Conservation (phyloP, 2,329 filamentous ascomycete species). For the Sarocladium strictum region DNA sequence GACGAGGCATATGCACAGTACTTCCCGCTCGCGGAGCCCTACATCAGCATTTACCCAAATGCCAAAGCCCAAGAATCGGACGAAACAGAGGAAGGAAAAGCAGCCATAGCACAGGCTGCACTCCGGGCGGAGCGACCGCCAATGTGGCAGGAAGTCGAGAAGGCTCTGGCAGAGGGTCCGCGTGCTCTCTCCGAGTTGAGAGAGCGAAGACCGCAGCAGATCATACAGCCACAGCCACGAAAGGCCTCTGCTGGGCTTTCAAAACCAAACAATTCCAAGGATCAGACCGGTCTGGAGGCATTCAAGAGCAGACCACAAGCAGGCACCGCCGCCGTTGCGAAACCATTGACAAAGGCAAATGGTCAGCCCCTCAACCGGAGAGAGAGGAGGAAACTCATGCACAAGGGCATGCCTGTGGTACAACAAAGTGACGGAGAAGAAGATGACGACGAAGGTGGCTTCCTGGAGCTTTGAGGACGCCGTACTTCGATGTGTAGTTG, state of each 20-base stretch:
- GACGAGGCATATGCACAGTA: conserved; percentile 71
- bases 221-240: background rate
- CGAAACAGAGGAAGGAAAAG: conserved; percentile 27
- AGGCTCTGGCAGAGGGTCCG: conserved; percentile 52
- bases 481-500: background rate
- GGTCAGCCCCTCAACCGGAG: conserved; percentile 27
- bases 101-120: conserved; percentile 35
- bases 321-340: conserved; percentile 8
- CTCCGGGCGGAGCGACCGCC: conserved; percentile 44
- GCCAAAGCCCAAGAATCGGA: conserved; percentile 27
- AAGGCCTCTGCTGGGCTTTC: conserved; percentile 1
- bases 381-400: conserved; percentile 29
- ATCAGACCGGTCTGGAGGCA: conserved; percentile 15
- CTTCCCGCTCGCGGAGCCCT: conserved; percentile 64
- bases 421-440: conserved; percentile 33
- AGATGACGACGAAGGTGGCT: conserved; percentile 49
- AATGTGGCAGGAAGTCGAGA: conserved; percentile 65
- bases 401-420: conserved; percentile 23
- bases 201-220: conserved; percentile 37
- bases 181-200: conserved; percentile 47
- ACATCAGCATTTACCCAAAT: conserved; percentile 56
- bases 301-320: conserved; percentile 15
- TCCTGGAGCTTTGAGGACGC: conserved; percentile 33
- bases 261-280: conserved; percentile 9
- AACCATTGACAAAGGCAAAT: conserved; percentile 18